phyloP scores from a whole-genome alignment of 2,329 filamentous ascomycete species.

The Trichoderma sp. region DNA sequence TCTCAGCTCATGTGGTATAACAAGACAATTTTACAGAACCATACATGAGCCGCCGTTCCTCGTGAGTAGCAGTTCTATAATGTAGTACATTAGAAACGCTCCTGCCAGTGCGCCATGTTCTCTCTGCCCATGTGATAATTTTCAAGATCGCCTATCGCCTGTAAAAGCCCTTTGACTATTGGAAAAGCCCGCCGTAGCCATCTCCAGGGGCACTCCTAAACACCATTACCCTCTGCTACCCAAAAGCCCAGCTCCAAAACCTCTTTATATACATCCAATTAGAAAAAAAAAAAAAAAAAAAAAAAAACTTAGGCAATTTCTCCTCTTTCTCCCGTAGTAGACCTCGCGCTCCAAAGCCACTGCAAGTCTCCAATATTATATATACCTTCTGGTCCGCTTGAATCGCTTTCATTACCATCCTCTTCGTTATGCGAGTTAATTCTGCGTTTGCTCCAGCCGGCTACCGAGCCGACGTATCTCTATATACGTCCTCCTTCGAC shows the following conservation, averaged over 20 bases:
- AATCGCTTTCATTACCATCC: not conserved
- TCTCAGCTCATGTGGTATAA: not conserved
- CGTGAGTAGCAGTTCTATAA: not conserved
- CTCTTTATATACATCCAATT: slow-evolving; percentile 17
- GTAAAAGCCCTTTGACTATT: not conserved
- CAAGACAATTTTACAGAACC: not conserved
- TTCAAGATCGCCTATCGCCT: not conserved
- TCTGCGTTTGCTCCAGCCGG: not conserved
- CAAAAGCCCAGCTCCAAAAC: not conserved
- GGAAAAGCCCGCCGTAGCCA: not conserved
- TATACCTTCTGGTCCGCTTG: not conserved
- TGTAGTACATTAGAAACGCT: not conserved
- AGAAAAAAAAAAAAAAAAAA: too few species aligned
- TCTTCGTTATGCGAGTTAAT: not conserved
- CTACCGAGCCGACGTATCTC: not conserved
- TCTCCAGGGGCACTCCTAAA: not conserved
- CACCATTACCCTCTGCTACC: not conserved
- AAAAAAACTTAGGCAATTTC: not conserved
- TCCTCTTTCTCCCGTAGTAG: not conserved
- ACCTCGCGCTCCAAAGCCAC: not conserved
- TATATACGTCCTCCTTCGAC: slow-evolving; percentile 58
- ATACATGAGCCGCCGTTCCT: not conserved
- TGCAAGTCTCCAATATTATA: not conserved
- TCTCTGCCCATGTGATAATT: not conserved
- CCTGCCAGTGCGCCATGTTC: not conserved